Evolutionary conservation across 1,284 basidiomycete species (phyloP).

Genomic region (Boletus coffeatus): DNA sequence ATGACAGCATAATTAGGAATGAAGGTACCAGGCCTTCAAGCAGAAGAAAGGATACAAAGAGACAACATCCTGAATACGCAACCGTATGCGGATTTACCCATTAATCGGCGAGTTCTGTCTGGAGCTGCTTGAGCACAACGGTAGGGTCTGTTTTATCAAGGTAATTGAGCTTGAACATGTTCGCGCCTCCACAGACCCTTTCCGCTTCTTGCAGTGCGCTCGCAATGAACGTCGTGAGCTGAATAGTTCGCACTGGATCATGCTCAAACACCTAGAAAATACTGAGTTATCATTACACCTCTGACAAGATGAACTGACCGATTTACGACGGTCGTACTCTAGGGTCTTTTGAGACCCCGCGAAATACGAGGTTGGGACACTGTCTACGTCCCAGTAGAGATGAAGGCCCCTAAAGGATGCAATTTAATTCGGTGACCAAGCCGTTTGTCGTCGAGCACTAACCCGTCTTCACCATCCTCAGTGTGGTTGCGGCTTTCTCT

Average conservation of each 20-base stretch:
- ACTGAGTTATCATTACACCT: slow-evolving; percentile 8
- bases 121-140: slow-evolving; percentile 59
- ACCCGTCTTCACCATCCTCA: slow-evolving; percentile 36
- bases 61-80: not conserved
- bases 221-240: slow-evolving; percentile 55
- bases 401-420: slow-evolving; percentile 32
- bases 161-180: slow-evolving; percentile 52
- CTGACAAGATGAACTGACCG: slow-evolving; percentile 37
- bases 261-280: slow-evolving; percentile 51
- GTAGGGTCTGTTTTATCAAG: slow-evolving; percentile 61
- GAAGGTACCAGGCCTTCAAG: slow-evolving; percentile 2
- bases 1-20: slow-evolving; percentile 1
- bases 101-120: slow-evolving; percentile 39
- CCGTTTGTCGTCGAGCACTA: not conserved
- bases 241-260: slow-evolving; percentile 62
- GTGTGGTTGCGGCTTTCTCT: slow-evolving; percentile 55
- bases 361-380: slow-evolving; percentile 50
- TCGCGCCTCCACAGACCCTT: slow-evolving; percentile 46
- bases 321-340: slow-evolving; percentile 65
- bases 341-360: slow-evolving; percentile 56
- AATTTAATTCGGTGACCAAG: not conserved
- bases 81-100: not conserved
- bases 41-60: not conserved
- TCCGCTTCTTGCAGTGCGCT: slow-evolving; percentile 58
- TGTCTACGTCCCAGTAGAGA: slow-evolving; percentile 63